phyloP scores from a whole-genome alignment of 164 flowering plant genomes.

The Warburgia ugandensis region DNA sequence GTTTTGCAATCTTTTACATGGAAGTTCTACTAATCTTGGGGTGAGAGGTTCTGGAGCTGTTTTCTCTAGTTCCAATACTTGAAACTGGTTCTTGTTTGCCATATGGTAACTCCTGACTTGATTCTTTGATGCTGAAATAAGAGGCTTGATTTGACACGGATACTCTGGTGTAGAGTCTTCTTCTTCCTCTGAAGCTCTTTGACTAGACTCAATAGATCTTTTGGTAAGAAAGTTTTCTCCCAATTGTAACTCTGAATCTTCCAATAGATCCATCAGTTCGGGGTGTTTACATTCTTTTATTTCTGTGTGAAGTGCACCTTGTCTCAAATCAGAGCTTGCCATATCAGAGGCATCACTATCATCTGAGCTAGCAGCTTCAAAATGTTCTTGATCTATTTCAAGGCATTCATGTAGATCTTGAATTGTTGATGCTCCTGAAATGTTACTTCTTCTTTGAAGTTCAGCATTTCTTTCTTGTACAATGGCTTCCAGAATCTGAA shows the following conservation, averaged over 20 bases:
- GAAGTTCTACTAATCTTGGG: background rate
- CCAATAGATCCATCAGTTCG: background rate
- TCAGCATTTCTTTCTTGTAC: constrained; percentile 40
- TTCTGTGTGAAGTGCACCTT: constrained; percentile 10
- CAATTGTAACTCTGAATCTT: background rate
- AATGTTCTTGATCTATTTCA: constrained; percentile 52
- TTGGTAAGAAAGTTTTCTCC: background rate
- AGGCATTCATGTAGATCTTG: constrained; percentile 51
- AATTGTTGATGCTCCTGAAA: constrained; percentile 12
- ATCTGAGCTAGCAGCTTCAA: constrained; percentile 49
- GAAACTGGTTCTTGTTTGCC: constrained; percentile 12
- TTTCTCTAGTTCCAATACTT: background rate
- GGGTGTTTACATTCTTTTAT: constrained; percentile 15
- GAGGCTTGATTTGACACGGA: constrained; percentile 5
- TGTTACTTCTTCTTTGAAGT: constrained; percentile 22
- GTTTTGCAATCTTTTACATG: constrained; percentile 8
- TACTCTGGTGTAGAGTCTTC: constrained; percentile 12
- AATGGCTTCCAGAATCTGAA: constrained; percentile 69
- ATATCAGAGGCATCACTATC: constrained; percentile 52
- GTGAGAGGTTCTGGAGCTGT: background rate
- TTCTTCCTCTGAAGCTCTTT: constrained; percentile 15
- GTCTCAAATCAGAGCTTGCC: constrained; percentile 11
- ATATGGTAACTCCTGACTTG: background rate
- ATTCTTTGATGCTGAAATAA: constrained; percentile 9
- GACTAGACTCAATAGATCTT: constrained; percentile 28